Evolutionary conservation across 352 stramenopile genomes (phyloP).

Genomic region (Phytophthora foliorum): DNA sequence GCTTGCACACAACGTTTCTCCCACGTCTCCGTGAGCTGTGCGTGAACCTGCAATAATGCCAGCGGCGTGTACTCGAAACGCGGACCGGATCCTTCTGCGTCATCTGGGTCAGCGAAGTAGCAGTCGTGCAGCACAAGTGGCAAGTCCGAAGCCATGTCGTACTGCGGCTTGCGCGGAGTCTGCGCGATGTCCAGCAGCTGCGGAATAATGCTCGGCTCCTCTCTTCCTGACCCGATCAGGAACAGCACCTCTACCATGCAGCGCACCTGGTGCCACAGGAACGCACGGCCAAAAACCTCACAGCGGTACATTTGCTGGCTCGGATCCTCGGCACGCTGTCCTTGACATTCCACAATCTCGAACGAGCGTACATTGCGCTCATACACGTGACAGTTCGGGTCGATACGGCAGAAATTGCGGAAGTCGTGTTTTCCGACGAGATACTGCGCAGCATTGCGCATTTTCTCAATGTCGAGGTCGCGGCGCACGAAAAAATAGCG

Average conservation of each 20-base stretch:
- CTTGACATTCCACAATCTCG: constrained; percentile 80
- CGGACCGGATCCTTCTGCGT: constrained; percentile 23
- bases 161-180: constrained; percentile 91
- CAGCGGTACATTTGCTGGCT: constrained; percentile 78
- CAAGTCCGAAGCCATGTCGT: constrained; percentile 95
- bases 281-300: constrained; percentile 93
- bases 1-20: constrained; percentile 81
- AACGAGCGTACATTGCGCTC: constrained; percentile 86
- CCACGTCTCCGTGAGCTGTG: constrained; percentile 88
- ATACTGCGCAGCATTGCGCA: constrained; percentile 86
- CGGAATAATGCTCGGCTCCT: constrained; percentile 91
- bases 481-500: constrained; percentile 97
- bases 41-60: constrained; percentile 79
- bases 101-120: constrained; percentile 83
- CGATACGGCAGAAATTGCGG: constrained; percentile 99
- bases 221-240: constrained; percentile 93
- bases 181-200: constrained; percentile 94
- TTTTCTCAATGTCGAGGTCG: constrained; percentile 80
- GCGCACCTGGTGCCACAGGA: constrained; percentile 99
- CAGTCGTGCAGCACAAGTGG: constrained; percentile 99
- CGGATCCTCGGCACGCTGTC: constrained; percentile 43
- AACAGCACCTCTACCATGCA: constrained; percentile 98
- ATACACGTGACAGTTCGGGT: constrained; percentile 98
- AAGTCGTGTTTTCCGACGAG: constrained; percentile 98
- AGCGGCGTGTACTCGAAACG: constrained; percentile 83